Evolutionary conservation across 805 yeast species (phyloP).

Genomic region (Myxozyma mucilagina): DNA sequence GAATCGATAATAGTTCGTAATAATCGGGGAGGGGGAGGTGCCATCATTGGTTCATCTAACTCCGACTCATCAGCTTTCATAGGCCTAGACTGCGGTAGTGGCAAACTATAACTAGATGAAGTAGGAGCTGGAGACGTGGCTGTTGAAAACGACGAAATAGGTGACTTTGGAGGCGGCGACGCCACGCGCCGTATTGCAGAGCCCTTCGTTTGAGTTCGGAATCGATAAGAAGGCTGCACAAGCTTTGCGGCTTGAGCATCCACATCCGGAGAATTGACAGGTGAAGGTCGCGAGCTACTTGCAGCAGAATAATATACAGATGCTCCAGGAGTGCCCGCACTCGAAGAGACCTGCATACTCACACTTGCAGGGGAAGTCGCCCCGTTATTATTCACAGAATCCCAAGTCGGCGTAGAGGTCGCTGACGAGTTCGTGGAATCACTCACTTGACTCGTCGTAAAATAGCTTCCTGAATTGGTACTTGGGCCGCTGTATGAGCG

Average conservation of each 20-base stretch:
- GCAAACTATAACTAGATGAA: background rate
- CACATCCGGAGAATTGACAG: slow-evolving; percentile 9
- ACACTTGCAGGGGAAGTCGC: background rate
- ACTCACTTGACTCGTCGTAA: slow-evolving; percentile 2
- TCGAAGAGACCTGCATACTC: background rate
- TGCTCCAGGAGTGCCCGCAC: slow-evolving; percentile 4
- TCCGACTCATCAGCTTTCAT: background rate
- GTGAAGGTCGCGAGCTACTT: slow-evolving; percentile 6
- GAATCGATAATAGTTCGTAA: slow-evolving; percentile 40
- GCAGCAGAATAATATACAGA: background rate
- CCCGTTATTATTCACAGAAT: background rate
- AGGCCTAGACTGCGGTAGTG: background rate
- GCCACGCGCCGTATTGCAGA: background rate
- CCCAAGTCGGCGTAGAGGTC: slow-evolving; percentile 14
- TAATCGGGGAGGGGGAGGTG: slow-evolving; percentile 24
- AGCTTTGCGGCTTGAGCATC: background rate
- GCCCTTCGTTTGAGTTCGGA: background rate
- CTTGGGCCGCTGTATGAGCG: slow-evolving; percentile 1
- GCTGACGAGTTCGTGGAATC: slow-evolving; percentile 6
- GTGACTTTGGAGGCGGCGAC: slow-evolving; percentile 28
- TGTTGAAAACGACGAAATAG: slow-evolving; percentile 24
- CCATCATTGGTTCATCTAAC: slow-evolving; percentile 5
- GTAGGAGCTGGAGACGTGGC: slow-evolving; percentile 11
- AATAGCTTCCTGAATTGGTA: slow-evolving; percentile 9
- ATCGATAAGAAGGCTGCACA: background rate